Percentiles rank a stretch among this genome's conserved stretches.
These are phyloP conservation scores for Angophora floribunda DNA, from an alignment of 345 rosid species.

Conservation along the genomic window DNA sequence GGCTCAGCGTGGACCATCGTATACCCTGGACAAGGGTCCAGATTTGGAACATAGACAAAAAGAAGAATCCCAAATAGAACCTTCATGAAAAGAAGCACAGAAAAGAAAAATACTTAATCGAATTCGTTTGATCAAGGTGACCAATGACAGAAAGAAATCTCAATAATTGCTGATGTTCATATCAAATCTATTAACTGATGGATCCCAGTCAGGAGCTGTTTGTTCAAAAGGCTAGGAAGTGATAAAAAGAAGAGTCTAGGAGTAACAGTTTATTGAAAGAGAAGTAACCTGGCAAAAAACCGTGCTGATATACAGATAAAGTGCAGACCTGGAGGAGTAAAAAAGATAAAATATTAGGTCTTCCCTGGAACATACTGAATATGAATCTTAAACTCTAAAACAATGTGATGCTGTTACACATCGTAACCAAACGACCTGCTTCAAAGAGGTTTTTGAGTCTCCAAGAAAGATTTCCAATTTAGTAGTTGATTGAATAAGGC, in stretches of 20 bases:
- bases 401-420: neutral
- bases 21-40: conserved; percentile 72
- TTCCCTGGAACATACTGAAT: neutral
- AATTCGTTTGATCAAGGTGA: neutral
- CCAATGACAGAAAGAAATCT: neutral
- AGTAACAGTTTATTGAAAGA: neutral
- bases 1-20: conserved; percentile 27
- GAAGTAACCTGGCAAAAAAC: conserved; percentile 56
- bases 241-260: neutral
- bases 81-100: conserved; percentile 22
- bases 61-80: conserved; percentile 70
- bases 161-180: neutral
- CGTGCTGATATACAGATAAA: conserved; percentile 50
- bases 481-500: neutral
- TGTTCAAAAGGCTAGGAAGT: neutral
- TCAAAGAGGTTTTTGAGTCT: neutral
- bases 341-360: neutral
- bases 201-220: neutral
- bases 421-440: neutral
- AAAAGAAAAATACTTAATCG: neutral
- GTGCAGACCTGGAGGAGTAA: conserved; percentile 15
- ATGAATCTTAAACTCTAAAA: neutral
- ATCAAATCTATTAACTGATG: neutral
- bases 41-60: conserved; percentile 54
- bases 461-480: neutral